Conservation (phyloP, 495 filamentous ascomycete species). For the Cryomyces minteri region DNA sequence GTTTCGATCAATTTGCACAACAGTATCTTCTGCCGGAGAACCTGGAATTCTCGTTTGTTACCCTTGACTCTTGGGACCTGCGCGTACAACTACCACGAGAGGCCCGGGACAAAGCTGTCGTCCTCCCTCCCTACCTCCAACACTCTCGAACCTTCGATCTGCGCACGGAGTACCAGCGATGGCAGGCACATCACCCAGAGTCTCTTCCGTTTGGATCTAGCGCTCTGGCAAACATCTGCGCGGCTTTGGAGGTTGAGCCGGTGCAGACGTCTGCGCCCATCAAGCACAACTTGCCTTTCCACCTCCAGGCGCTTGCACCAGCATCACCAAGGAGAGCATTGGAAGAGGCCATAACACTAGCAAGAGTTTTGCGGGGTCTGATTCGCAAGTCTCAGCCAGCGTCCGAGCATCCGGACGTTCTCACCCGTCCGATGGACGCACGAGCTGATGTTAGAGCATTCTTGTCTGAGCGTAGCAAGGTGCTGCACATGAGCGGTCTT, state of each 20-base stretch:
- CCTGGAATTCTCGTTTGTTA: conserved; percentile 93
- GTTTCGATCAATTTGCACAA: conserved; percentile 79
- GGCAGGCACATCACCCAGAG: conserved; percentile 96
- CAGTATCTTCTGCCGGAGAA: conserved; percentile 74
- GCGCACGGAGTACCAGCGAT: conserved; percentile 90
- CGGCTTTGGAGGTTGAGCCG: conserved; percentile 90
- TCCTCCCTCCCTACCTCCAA: conserved; percentile 89
- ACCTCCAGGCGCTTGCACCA: conserved; percentile 87
- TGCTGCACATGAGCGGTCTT: conserved; percentile 89
- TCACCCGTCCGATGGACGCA: conserved; percentile 91
- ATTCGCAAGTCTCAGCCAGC: conserved; percentile 90
- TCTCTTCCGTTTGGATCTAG: conserved; percentile 91
- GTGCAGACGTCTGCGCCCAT: conserved; percentile 93
- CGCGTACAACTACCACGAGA: conserved; percentile 94
- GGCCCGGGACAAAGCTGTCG: conserved; percentile 92
- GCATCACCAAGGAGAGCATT: conserved; percentile 94
- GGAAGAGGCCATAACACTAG: conserved; percentile 90
- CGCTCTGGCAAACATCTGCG: conserved; percentile 90
- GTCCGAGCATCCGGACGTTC: conserved; percentile 81
- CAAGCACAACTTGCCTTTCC: conserved; percentile 96
- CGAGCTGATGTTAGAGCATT: conserved; percentile 94
- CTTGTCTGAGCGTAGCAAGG: conserved; percentile 85
- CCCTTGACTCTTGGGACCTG: conserved; percentile 94
- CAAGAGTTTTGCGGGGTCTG: conserved; percentile 75
- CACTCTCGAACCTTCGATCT: conserved; percentile 95